Percentiles rank a stretch among this genome's conserved stretches.
phyloP scores from a whole-genome alignment of 371 early-diverging fungal species.

The Mucor ambiguus region DNA sequence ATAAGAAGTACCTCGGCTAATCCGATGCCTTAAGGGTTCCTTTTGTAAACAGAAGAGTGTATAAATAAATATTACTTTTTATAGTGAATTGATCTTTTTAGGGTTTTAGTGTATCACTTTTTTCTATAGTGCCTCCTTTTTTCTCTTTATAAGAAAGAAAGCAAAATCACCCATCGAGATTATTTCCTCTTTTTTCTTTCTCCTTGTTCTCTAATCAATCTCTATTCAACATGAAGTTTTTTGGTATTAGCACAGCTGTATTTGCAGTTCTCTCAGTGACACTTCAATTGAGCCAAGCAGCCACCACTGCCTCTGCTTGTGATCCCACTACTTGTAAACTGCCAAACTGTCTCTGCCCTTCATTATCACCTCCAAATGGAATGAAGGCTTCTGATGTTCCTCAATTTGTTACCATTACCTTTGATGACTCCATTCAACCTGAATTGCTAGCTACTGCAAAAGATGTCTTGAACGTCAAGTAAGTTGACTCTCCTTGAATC shows the following conservation, averaged over 20 bases:
- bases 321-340: slow-evolving; percentile 66
- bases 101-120: slow-evolving; percentile 3
- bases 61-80: not conserved
- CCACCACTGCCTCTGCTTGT: slow-evolving; percentile 39
- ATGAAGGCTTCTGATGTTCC: slow-evolving; percentile 62
- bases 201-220: slow-evolving; percentile 3
- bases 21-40: not conserved
- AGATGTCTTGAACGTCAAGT: slow-evolving; percentile 46
- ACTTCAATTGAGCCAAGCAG: slow-evolving; percentile 34
- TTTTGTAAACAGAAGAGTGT: not conserved
- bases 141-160: not conserved
- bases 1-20: not conserved
- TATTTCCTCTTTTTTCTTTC: slow-evolving; percentile 14
- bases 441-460: slow-evolving; percentile 41
- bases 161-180: not conserved
- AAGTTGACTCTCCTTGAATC: slow-evolving; percentile 26
- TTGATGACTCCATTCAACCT: slow-evolving; percentile 71
- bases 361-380: slow-evolving; percentile 60
- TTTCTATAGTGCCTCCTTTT: not conserved
- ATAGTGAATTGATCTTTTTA: slow-evolving; percentile 1
- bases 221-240: slow-evolving; percentile 30
- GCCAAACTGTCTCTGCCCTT: slow-evolving; percentile 71
- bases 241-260: slow-evolving; percentile 35
- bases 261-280: slow-evolving; percentile 23
- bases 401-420: slow-evolving; percentile 76